Base-by-base conservation (phyloP, 1,139 yeast species). In the Ogataea hybrid region DNA sequence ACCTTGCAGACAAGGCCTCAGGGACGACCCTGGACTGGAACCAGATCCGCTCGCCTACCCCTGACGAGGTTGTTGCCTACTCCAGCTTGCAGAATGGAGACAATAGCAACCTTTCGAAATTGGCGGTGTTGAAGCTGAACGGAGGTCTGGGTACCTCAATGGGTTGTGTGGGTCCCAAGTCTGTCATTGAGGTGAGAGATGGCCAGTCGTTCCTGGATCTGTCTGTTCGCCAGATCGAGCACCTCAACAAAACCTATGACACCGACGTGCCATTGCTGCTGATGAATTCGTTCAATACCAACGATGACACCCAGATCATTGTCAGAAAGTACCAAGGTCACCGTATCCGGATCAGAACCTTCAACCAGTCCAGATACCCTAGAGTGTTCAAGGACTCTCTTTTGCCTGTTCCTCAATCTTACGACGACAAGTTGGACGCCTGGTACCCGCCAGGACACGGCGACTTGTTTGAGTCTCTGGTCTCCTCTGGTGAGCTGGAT, bases 391-490 rank as follows among this genome's bases (percentile, higher is more conserved):
- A 85, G 71, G 98, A 92, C 67, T 88, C 97, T 22, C 71, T 89
- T 56, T 77, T 92, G 63, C 98, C 98, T 27, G 97, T 92, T 32
- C 97, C 98, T 46, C 78, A 85, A 54, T 64, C 76, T 34, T 77
- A 67, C 52, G 81, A 84, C 48, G 96, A 89, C 62, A 73, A 78
- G 32, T 75, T 85, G 58, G 95, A 87, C 60, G 61, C 65, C 33
- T 92, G 98, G 98, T 94, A 92, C 67, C 98, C 98, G 41, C 98
- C 98, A 20, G 98, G 98, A 41, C 98, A 92, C 67, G 98, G 98
- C 69, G 98, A 92, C 68, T 74, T 92, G 68, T 92, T 90, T 59
- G 98, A 92, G 71, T 73, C 95, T 22, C 74, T 92, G 63, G 83
- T 86, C 49, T 81, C 87, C 49, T 83, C 95, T 15, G 98, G 98